phyloP scores from a whole-genome alignment of 169 alveolate species.

The Plasmodium ovale region DNA sequence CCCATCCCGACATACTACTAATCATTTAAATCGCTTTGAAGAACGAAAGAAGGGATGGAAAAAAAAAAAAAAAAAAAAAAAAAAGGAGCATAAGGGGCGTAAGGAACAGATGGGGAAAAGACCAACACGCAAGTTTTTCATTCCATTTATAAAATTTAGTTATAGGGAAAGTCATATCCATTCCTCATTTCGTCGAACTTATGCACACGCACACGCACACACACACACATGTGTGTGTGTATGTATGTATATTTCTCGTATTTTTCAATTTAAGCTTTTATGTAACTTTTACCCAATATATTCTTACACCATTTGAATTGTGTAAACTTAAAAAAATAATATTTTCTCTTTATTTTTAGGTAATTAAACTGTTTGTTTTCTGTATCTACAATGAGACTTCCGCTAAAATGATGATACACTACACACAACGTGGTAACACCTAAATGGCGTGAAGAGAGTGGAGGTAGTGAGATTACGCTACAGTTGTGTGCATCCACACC shows the following conservation, averaged over 20 bases:
- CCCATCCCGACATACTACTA: background rate
- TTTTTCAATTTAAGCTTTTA: constrained; percentile 2
- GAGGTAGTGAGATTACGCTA: too few relatives aligned
- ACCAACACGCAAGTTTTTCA: too few relatives aligned
- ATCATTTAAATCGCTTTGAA: background rate
- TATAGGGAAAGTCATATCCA: too few relatives aligned
- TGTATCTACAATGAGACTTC: background rate
- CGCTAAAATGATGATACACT: too few relatives aligned
- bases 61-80: constrained; percentile 9
- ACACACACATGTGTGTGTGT: constrained; percentile 29
- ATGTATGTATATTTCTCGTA: background rate
- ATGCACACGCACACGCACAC: background rate
- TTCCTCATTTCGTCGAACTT: background rate
- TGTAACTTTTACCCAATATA: background rate
- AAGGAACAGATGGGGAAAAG: too few relatives aligned
- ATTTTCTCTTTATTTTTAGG: background rate
- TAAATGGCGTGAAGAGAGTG: too few relatives aligned
- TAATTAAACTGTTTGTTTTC: constrained; percentile 12
- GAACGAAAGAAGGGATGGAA: too few relatives aligned
- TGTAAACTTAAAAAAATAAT: background rate
- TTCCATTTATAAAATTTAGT: too few relatives aligned
- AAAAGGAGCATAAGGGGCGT: background rate
- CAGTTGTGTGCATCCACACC: too few relatives aligned
- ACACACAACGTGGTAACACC: too few relatives aligned
- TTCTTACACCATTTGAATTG: constrained; percentile 6